Evolutionary conservation across 495 filamentous ascomycete genomes (phyloP).

Genomic region (Bryoglossum gracile): DNA sequence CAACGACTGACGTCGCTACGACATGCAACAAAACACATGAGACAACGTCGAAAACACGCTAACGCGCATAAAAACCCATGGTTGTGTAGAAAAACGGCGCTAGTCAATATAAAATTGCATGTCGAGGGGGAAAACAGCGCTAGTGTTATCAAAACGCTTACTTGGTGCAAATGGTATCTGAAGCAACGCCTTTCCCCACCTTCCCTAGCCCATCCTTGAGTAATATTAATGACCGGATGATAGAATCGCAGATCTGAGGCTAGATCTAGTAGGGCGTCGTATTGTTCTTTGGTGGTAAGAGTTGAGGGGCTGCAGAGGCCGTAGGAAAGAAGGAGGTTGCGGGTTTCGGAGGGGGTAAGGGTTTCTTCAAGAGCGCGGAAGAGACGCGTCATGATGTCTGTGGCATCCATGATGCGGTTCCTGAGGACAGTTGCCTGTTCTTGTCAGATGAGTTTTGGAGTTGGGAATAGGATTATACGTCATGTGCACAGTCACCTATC

Average conservation of each 20-base stretch:
- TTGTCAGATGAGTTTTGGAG: neutral
- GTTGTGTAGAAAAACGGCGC: no score
- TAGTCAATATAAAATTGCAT: no score
- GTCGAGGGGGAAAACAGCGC: no score
- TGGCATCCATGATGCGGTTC: conserved; percentile 7
- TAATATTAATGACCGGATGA: neutral
- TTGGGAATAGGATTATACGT: no score
- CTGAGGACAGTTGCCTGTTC: conserved; percentile 9
- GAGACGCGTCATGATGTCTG: conserved; percentile 2
- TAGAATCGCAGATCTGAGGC: conserved; percentile 11
- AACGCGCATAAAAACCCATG: no score
- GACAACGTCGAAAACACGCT: no score
- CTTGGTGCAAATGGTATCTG: conserved; percentile 17
- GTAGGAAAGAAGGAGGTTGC: neutral
- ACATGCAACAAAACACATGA: no score
- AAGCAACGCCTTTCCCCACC: neutral
- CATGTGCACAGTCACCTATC: conserved; percentile 11
- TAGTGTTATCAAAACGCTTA: neutral
- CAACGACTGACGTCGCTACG: no score
- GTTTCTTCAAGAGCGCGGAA: neutral
- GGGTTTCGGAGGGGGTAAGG: neutral
- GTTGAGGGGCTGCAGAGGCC: neutral
- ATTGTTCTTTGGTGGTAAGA: neutral
- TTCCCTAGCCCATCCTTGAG: conserved; percentile 5
- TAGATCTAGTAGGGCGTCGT: conserved; percentile 2